Percentiles rank a stretch among this genome's conserved stretches.
phyloP scores from a whole-genome alignment of 2,329 filamentous ascomycete genomes.

The Cladosporium sp. region DNA sequence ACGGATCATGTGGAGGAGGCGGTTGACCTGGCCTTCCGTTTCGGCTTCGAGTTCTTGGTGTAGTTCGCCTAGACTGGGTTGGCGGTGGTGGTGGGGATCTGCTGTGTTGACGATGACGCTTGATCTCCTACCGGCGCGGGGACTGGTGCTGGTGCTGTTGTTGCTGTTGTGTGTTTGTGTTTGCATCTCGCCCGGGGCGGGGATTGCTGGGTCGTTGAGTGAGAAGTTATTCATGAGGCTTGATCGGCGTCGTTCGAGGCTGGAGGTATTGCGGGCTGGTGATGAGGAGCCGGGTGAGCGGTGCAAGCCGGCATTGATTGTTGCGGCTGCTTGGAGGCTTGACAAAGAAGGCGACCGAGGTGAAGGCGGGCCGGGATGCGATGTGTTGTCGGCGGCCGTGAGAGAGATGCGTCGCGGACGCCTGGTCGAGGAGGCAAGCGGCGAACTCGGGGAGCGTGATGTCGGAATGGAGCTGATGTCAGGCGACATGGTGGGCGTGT shows the following conservation, averaged over 20 bases:
- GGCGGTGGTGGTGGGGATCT: slow-evolving; percentile 57
- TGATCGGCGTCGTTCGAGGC: slow-evolving; percentile 57
- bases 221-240: slow-evolving; percentile 68
- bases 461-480: slow-evolving; percentile 58
- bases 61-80: slow-evolving; percentile 69
- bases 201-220: slow-evolving; percentile 64
- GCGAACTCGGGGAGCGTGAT: slow-evolving; percentile 33
- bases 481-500: slow-evolving; percentile 43
- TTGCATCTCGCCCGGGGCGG: slow-evolving; percentile 65
- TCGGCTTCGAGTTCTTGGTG: slow-evolving; percentile 76
- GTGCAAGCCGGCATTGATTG: slow-evolving; percentile 63
- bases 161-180: slow-evolving; percentile 28
- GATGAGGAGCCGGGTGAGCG: slow-evolving; percentile 43
- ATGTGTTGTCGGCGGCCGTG: slow-evolving; percentile 23
- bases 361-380: slow-evolving; percentile 46
- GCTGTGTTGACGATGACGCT: slow-evolving; percentile 41
- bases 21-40: slow-evolving; percentile 75
- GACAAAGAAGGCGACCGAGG: slow-evolving; percentile 63
- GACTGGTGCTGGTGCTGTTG: slow-evolving; percentile 20
- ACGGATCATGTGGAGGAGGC: slow-evolving; percentile 71
- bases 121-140: slow-evolving; percentile 20
- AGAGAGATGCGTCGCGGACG: slow-evolving; percentile 28
- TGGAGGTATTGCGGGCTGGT: slow-evolving; percentile 26
- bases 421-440: slow-evolving; percentile 24
- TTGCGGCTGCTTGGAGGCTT: slow-evolving; percentile 67